These are phyloP conservation scores for Sporisorium sorghi DNA, from an alignment of 1,284 basidiomycete species.

Conservation along the genomic window DNA sequence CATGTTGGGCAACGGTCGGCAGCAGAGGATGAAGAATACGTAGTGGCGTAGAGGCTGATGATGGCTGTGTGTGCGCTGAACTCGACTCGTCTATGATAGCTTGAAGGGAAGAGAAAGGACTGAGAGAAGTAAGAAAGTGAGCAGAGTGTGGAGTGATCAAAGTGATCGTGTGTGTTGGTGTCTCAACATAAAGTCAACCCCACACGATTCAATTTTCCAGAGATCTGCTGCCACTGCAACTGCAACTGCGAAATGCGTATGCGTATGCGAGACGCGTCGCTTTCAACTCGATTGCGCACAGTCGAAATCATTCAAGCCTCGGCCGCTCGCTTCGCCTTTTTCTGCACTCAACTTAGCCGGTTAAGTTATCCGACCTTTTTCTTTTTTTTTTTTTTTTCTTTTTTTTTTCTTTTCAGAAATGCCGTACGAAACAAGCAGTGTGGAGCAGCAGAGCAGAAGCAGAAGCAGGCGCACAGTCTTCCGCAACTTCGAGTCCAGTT, in stretches of 20 bases:
- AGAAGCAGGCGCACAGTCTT: neutral
- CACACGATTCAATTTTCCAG: constrained; percentile 17
- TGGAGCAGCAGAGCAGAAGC: constrained; percentile 11
- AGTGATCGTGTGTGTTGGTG: constrained; percentile 1
- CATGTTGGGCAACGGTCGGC: constrained; percentile 40
- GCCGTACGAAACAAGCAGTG: constrained; percentile 26
- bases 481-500: neutral
- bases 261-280: constrained; percentile 24
- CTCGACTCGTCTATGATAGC: neutral
- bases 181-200: constrained; percentile 8
- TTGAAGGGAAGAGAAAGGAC: neutral
- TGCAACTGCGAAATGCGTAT: constrained; percentile 12
- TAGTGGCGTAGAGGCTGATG: neutral
- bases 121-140: neutral
- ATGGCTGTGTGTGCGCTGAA: constrained; percentile 2
- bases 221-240: neutral
- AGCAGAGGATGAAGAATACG: neutral
- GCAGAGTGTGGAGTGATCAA: neutral
- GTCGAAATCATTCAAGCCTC: neutral
- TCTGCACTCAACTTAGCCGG: constrained; percentile 19
- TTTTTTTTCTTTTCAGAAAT: too few species aligned
- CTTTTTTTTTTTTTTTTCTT: too few species aligned
- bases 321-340: neutral
- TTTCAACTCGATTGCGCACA: constrained; percentile 10
- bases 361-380: constrained; percentile 32